phyloP scores from a whole-genome alignment of 2,329 filamentous ascomycete species.

The Bipolaris gigantea region DNA sequence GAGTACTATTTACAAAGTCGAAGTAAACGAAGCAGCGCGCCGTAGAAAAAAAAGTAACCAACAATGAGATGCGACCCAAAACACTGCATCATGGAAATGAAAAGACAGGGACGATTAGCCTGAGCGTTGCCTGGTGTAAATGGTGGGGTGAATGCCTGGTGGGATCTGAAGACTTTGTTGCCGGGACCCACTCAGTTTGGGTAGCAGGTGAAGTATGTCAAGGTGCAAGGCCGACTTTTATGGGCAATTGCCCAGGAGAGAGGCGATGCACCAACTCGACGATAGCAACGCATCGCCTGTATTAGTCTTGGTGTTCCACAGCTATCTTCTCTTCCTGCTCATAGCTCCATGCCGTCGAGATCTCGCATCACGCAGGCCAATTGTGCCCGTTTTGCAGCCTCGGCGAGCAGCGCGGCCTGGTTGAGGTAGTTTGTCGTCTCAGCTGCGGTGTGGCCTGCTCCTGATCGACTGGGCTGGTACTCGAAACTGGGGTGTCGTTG shows the following conservation, averaged over 20 bases:
- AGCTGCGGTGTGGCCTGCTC: slow-evolving; percentile 42
- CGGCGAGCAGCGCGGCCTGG: slow-evolving; percentile 83
- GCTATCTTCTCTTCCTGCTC: slow-evolving; percentile 5
- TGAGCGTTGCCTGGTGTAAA: not conserved
- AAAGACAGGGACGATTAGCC: not conserved
- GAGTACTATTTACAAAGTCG: slow-evolving; percentile 14
- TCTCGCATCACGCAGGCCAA: slow-evolving; percentile 87
- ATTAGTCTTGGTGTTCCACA: not conserved
- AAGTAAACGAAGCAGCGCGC: slow-evolving; percentile 4
- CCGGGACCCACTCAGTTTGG: slow-evolving; percentile 21
- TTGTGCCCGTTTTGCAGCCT: slow-evolving; percentile 90
- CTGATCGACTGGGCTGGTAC: slow-evolving; percentile 41
- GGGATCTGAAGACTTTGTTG: slow-evolving; percentile 11
- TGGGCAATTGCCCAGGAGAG: slow-evolving; percentile 8
- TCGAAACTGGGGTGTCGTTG: slow-evolving; percentile 37
- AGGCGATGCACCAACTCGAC: slow-evolving; percentile 1
- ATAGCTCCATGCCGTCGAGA: slow-evolving; percentile 71
- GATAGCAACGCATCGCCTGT: not conserved
- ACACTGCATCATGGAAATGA: not conserved
- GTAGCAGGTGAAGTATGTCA: slow-evolving; percentile 16
- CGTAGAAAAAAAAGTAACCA: not conserved
- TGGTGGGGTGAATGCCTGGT: slow-evolving; percentile 11
- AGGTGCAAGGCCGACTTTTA: slow-evolving; percentile 22
- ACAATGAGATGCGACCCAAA: not conserved
- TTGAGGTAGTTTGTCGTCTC: slow-evolving; percentile 68